Conservation (phyloP, 257 asterid genomes). For the Solanum sparsipilum region DNA sequence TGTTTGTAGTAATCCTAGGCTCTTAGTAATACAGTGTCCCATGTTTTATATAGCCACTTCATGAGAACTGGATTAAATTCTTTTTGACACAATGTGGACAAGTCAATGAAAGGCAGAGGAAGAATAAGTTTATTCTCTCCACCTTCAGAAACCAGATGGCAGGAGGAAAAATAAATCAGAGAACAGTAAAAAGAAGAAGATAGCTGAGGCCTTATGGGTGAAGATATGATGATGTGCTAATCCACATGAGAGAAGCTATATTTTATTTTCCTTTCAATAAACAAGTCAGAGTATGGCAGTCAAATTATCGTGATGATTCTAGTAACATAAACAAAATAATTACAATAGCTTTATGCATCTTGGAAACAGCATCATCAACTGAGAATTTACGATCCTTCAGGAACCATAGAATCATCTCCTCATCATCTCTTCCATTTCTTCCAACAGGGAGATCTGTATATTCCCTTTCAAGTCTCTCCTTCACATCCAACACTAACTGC, state of each 20-base stretch:
- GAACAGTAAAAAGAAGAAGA: background rate
- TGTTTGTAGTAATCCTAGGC: background rate
- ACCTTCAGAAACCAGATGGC: background rate
- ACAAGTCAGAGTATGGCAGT: background rate
- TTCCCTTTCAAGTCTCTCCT: constrained; percentile 66
- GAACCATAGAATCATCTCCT: constrained; percentile 89
- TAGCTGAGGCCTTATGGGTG: background rate
- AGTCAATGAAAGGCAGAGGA: background rate
- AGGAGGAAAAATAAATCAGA: background rate
- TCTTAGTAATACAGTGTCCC: background rate
- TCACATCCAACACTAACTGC: constrained; percentile 73
- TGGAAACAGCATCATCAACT: constrained; percentile 59
- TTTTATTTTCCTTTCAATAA: background rate
- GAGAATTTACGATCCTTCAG: constrained; percentile 77
- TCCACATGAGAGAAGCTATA: background rate
- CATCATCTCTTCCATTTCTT: constrained; percentile 86
- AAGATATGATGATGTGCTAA: background rate
- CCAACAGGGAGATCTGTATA: constrained; percentile 62
- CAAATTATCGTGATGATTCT: background rate
- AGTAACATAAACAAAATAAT: constrained; percentile 6
- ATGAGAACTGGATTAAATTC: background rate
- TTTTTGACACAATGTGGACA: background rate
- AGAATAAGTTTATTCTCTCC: background rate
- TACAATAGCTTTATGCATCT: constrained; percentile 83
- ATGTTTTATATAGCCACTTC: background rate